These are phyloP conservation scores for Xylariaceae sp. DNA, from an alignment of 2,329 filamentous ascomycete species.

Conservation along the genomic window DNA sequence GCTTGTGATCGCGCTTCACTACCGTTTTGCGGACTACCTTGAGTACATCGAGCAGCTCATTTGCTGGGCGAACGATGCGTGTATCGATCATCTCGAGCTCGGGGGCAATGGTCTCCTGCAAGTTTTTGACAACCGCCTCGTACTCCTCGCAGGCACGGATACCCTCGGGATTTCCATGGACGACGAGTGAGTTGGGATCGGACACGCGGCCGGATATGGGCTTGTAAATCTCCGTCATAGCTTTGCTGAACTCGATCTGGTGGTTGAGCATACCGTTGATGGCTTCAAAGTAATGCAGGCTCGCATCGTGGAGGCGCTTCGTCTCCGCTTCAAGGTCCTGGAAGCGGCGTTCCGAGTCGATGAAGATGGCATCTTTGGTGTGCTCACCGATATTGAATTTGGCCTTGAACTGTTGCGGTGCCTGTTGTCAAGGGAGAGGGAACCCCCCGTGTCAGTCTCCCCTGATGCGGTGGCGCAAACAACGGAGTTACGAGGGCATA, in stretches of 20 bases:
- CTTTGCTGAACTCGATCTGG: slow-evolving; percentile 97
- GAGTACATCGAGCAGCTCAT: slow-evolving; percentile 90
- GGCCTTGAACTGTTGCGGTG: slow-evolving; percentile 85
- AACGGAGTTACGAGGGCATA: background rate
- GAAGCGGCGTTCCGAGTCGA: slow-evolving; percentile 90
- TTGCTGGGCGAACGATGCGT: slow-evolving; percentile 84
- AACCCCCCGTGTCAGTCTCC: slow-evolving; percentile 5
- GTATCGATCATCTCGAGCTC: slow-evolving; percentile 97
- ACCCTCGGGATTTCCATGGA: slow-evolving; percentile 86
- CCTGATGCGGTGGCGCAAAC: background rate
- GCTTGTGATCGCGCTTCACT: slow-evolving; percentile 92
- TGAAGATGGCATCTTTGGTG: slow-evolving; percentile 91
- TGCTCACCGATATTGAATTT: slow-evolving; percentile 95
- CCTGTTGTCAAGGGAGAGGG: slow-evolving; percentile 42
- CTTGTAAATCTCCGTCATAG: slow-evolving; percentile 95
- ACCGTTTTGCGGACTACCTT: slow-evolving; percentile 89
- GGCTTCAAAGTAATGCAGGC: slow-evolving; percentile 93
- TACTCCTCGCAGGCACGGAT: slow-evolving; percentile 97
- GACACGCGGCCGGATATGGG: slow-evolving; percentile 95
- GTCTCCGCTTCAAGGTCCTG: slow-evolving; percentile 92
- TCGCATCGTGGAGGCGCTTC: slow-evolving; percentile 91
- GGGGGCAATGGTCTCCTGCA: slow-evolving; percentile 81
- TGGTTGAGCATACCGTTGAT: slow-evolving; percentile 97
- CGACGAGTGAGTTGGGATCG: slow-evolving; percentile 76
- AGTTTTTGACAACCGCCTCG: slow-evolving; percentile 80